Evolutionary conservation across 2,329 filamentous ascomycete species (phyloP), one percentile per base, ranked within the genome.

Genomic region (Diatrype stigma): DNA sequence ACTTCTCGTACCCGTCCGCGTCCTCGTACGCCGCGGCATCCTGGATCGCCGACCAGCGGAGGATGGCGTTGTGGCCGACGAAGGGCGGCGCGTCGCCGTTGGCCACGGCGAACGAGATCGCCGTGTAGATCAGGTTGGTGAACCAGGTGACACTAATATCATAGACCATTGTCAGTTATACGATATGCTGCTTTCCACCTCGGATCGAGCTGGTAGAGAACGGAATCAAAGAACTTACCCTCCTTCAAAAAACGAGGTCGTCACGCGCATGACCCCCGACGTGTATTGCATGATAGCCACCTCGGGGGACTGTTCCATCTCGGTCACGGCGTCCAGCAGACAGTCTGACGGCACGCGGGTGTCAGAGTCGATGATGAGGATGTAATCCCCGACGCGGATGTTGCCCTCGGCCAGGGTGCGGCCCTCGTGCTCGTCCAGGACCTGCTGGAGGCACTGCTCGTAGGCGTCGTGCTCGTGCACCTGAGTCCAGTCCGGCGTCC

Each of bases 361-460:
- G 67, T 91, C 87, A 2, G 87, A 90, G 71, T 90, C 87, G 63
- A 90, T 87, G 53, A 92, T 73, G 30, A 89, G 73, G 53, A 92
- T 89, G 68, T 91, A 92, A 70, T 95, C 90, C 50, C 90, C 90
- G 21, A 95, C 76, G 47, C 90, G 88, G 59, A 96, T 86, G 68
- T 94, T 91, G 55, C 90, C 90, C 64, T 90, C 89, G 17, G 89
- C 89, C 87, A 86, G 89, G 26, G 87, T 87, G 26, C 85, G 81
- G 17, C 84, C 83, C 19, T 64, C 58, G 51, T 88, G 77, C 46
- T 85, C 81, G 45, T 84, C 78, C 35, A 92, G 76, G 17, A 86
- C 80, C 52, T 86, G 79, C 58, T 82, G 79, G 40, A 92, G 76
- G 53, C 81, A 77, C 61, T 76, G 69, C 66, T 85, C 79, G 62